Evolutionary conservation across 352 stramenopile species (phyloP).

Genomic region (Globisporangium paddicum): DNA sequence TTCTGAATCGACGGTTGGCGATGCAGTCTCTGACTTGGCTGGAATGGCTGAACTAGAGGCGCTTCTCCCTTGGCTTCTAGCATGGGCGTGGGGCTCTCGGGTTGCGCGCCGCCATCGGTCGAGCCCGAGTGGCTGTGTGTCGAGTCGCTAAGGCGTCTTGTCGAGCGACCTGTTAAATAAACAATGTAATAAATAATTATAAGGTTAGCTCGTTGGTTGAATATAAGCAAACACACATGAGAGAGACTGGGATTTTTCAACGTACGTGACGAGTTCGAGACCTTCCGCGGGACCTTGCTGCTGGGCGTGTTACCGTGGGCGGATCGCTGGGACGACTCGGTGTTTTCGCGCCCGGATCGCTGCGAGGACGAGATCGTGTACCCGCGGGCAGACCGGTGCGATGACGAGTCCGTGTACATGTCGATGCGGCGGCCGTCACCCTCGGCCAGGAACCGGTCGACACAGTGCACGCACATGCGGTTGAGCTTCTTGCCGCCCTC

Average conservation of each 20-base stretch:
- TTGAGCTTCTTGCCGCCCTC: conserved; percentile 65
- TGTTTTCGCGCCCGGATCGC: not conserved
- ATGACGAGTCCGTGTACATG: conserved; percentile 15
- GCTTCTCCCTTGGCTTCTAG: conserved; percentile 5
- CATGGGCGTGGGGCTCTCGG: conserved; percentile 6
- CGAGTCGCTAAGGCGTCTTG: conserved; percentile 5
- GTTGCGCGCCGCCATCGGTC: not conserved
- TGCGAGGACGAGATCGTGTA: not conserved
- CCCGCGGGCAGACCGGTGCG: not conserved
- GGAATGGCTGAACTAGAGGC: no score
- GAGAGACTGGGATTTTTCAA: not conserved
- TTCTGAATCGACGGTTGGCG: not conserved
- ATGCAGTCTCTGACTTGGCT: no score
- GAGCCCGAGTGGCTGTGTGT: conserved; percentile 3
- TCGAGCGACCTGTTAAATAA: conserved; percentile 3
- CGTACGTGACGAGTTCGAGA: conserved; percentile 5
- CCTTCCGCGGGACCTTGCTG: not conserved
- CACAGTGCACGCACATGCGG: conserved; percentile 62
- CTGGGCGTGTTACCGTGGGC: not conserved
- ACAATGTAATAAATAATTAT: not conserved
- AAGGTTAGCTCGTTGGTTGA: not conserved
- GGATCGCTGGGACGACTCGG: not conserved
- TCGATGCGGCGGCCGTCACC: conserved; percentile 7
- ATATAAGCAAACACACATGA: no score
- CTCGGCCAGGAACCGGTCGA: conserved; percentile 21